Evolutionary conservation across 2,329 filamentous ascomycete genomes (phyloP).

Genomic region (Ceratocystis variospora): DNA sequence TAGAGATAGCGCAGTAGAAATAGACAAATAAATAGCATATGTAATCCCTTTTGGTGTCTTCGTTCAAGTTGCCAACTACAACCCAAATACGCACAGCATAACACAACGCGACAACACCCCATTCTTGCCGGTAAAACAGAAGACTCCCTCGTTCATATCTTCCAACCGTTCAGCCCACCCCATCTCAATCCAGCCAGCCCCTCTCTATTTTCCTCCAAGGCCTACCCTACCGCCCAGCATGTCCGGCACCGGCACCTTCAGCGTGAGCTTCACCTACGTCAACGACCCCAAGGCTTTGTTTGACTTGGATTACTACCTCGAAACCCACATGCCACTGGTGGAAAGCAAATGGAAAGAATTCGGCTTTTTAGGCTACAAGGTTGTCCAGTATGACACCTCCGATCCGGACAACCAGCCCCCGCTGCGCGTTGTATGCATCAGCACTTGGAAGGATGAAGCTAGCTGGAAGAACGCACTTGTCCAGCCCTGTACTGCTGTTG

Average conservation of each 20-base stretch:
- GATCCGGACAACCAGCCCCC: slow-evolving; percentile 20
- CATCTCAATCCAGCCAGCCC: neutral
- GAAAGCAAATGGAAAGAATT: slow-evolving; percentile 27
- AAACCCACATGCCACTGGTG: slow-evolving; percentile 34
- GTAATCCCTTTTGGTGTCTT: neutral
- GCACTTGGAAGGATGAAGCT: slow-evolving; percentile 25
- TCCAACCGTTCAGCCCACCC: neutral
- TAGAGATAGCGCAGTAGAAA: neutral
- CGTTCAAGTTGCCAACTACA: neutral
- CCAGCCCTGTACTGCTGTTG: slow-evolving; percentile 12
- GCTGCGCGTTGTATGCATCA: slow-evolving; percentile 23
- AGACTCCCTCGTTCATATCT: neutral
- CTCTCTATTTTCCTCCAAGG: neutral
- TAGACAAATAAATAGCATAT: neutral
- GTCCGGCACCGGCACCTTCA: slow-evolving; percentile 10
- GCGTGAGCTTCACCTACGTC: slow-evolving; percentile 11
- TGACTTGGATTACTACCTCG: slow-evolving; percentile 37
- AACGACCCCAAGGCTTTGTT: slow-evolving; percentile 25
- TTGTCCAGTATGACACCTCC: slow-evolving; percentile 23
- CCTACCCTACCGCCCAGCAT: neutral
- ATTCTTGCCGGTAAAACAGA: neutral
- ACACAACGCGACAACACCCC: neutral
- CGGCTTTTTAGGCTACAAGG: slow-evolving; percentile 30
- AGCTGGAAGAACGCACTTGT: slow-evolving; percentile 21
- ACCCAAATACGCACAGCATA: no score